phyloP scores from a whole-genome alignment of 352 stramenopile genomes.

The Pythium aquatile region DNA sequence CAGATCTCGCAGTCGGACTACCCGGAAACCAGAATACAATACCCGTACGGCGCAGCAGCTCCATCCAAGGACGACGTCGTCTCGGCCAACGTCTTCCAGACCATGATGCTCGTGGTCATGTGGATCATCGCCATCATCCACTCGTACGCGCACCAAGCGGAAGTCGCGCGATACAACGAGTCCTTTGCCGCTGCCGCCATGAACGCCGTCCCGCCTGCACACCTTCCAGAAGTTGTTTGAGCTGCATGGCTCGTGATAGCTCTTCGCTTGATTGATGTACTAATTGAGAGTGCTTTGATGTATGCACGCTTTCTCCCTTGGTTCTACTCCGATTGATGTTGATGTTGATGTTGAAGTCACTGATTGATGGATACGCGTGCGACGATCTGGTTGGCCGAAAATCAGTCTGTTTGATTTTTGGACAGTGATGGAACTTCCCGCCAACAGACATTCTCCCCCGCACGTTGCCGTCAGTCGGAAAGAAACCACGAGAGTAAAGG shows the following conservation, averaged over 20 bases:
- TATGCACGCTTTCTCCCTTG: neutral
- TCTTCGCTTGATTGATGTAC: neutral
- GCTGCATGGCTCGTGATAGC: neutral
- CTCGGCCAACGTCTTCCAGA: constrained; percentile 83
- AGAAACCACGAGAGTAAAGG: neutral
- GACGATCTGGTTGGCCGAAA: neutral
- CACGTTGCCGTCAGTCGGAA: neutral
- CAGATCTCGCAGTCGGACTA: constrained; percentile 80
- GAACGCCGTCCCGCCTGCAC: constrained; percentile 73
- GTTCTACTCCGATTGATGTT: too few species aligned
- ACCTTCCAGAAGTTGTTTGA: constrained; percentile 60
- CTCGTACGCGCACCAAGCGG: constrained; percentile 69
- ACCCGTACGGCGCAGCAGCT: constrained; percentile 67
- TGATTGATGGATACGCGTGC: neutral
- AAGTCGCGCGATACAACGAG: constrained; percentile 82
- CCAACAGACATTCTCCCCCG: neutral
- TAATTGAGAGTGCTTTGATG: neutral
- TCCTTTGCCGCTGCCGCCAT: constrained; percentile 77
- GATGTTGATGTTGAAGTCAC: neutral
- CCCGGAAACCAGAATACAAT: constrained; percentile 64
- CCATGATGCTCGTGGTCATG: constrained; percentile 82
- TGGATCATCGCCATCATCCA: constrained; percentile 81
- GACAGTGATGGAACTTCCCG: neutral
- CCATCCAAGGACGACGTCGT: constrained; percentile 85
- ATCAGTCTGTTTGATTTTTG: neutral